These are phyloP conservation scores for Bruguiera gymnorhiza DNA, from an alignment of 345 rosid species.

Conservation along the genomic window DNA sequence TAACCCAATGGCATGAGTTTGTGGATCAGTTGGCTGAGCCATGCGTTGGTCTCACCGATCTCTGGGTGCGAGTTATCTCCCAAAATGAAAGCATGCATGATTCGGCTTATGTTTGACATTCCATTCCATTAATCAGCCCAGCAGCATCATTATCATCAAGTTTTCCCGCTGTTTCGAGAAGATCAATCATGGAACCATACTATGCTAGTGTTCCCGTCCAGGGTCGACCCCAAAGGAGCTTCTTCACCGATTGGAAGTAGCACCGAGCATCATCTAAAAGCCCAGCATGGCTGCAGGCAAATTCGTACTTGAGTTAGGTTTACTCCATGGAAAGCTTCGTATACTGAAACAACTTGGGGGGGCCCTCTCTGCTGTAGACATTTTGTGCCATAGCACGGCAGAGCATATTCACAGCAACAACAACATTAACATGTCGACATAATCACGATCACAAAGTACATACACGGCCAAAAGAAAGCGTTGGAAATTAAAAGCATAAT, in stretches of 20 bases:
- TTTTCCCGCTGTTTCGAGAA: conserved; percentile 65
- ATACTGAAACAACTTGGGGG: conserved; percentile 36
- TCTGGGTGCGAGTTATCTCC: conserved; percentile 65
- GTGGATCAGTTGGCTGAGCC: conserved; percentile 37
- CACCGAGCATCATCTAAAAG: conserved; percentile 55
- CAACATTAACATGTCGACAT: no score
- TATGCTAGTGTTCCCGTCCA: conserved; percentile 49
- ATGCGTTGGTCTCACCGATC: conserved; percentile 34
- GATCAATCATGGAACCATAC: conserved; percentile 66
- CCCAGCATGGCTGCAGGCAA: conserved; percentile 82
- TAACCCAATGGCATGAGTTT: conserved; percentile 51
- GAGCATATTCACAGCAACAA: no score
- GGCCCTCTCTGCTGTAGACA: conserved; percentile 60
- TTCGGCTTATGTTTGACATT: conserved; percentile 51
- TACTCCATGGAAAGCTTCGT: conserved; percentile 46
- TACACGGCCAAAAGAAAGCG: no score
- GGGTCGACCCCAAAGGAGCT: conserved; percentile 55
- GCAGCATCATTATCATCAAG: conserved; percentile 59
- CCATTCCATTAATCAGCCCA: conserved; percentile 54
- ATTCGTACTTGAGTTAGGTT: conserved; percentile 57
- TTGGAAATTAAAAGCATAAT: no score
- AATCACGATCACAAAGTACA: no score
- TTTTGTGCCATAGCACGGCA: conserved; percentile 38
- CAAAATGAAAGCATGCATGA: conserved; percentile 45
- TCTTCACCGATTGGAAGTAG: conserved; percentile 59